Percentiles rank a stretch among this genome's conserved stretches.
Evolutionary conservation across 768 basidiomycete genomes (phyloP).

Genomic region (Lactifluus pinguis): DNA sequence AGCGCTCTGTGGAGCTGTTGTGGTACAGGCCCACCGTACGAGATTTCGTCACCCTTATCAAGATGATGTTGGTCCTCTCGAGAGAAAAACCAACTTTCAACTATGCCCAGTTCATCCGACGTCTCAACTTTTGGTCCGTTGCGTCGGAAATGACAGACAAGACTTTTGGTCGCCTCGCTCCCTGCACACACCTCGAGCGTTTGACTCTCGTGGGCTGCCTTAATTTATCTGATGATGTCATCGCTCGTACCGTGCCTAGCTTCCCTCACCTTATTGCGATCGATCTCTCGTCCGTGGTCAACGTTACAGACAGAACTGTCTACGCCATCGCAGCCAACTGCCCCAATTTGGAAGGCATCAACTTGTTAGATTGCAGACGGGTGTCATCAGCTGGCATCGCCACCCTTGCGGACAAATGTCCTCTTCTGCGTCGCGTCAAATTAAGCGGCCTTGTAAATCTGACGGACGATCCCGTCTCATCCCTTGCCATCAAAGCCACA

Average conservation of each 20-base stretch:
- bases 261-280: slow-evolving; percentile 75
- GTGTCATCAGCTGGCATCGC: slow-evolving; percentile 72
- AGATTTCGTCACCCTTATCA: slow-evolving; percentile 57
- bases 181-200: slow-evolving; percentile 77
- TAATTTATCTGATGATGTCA: slow-evolving; percentile 51
- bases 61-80: slow-evolving; percentile 66
- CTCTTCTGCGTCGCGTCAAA: slow-evolving; percentile 81
- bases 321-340: slow-evolving; percentile 61
- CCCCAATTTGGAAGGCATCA: slow-evolving; percentile 81
- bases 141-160: slow-evolving; percentile 63
- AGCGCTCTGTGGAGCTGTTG: slow-evolving; percentile 87
- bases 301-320: slow-evolving; percentile 64
- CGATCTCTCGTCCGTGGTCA: slow-evolving; percentile 67
- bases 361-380: slow-evolving; percentile 72
- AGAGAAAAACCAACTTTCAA: slow-evolving; percentile 67
- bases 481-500: slow-evolving; percentile 69
- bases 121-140: slow-evolving; percentile 80
- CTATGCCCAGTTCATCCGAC: slow-evolving; percentile 80
- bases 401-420: slow-evolving; percentile 66
- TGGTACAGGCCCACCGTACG: slow-evolving; percentile 87
- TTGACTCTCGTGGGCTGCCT: slow-evolving; percentile 80
- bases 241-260: slow-evolving; percentile 54
- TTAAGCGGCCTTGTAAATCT: slow-evolving; percentile 66
- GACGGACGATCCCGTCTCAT: slow-evolving; percentile 68
- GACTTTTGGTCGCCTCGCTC: slow-evolving; percentile 58